Evolutionary conservation across 1,139 yeast genomes (phyloP).

Genomic region (Protomyces macrosporus): DNA sequence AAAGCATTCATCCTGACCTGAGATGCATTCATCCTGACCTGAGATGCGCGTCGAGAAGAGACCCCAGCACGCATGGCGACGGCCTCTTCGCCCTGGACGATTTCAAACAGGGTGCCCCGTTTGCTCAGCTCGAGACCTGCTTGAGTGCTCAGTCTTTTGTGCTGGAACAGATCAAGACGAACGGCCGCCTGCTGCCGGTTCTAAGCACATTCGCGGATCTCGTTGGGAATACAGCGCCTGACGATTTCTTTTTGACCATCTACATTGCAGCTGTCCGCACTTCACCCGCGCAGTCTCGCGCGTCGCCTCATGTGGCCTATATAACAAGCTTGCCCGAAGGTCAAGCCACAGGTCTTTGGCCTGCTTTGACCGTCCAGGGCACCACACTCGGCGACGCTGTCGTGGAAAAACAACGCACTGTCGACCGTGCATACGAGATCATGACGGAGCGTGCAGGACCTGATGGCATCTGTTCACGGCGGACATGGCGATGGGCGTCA

Average conservation of each 20-base stretch:
- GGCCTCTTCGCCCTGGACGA: neutral
- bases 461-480: neutral
- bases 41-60: too few species aligned
- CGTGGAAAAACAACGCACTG: neutral
- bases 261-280: neutral
- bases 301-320: neutral
- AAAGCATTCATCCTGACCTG: too few species aligned
- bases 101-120: neutral
- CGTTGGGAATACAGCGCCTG: neutral
- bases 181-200: neutral
- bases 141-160: neutral
- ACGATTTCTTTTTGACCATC: neutral
- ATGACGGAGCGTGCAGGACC: neutral
- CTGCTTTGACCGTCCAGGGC: neutral
- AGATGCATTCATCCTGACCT: too few species aligned
- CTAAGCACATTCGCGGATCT: neutral
- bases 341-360: slow-evolving; percentile 7
- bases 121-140: neutral
- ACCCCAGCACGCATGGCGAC: too few species aligned
- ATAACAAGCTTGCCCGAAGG: neutral
- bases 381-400: slow-evolving; percentile 2
- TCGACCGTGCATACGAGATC: neutral
- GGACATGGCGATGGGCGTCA: slow-evolving; percentile 18
- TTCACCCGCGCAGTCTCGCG: neutral
- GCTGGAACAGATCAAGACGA: neutral